These are phyloP conservation scores for Neostapfia colusana DNA, from an alignment of 176 grass and related monocot species.

Conservation along the genomic window DNA sequence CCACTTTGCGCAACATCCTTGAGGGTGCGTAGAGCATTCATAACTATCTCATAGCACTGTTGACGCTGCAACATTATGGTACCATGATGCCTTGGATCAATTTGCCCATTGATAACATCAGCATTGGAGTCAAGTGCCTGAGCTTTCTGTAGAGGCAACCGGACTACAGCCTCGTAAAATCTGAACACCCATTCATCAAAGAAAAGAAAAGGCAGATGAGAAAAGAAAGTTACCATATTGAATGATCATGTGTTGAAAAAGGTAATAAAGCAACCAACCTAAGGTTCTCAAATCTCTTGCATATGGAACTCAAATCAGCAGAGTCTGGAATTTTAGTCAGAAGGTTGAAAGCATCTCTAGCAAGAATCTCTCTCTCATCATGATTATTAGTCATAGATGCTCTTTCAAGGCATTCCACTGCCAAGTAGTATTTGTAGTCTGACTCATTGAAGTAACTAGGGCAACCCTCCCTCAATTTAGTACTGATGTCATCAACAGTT, in stretches of 20 bases:
- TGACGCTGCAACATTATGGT: conserved; percentile 53
- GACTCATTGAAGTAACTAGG: conserved; percentile 98
- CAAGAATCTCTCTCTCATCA: conserved; percentile 73
- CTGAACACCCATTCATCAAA: conserved; percentile 40
- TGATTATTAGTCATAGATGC: conserved; percentile 60
- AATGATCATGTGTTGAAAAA: conserved; percentile 29
- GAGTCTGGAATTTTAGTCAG: conserved; percentile 82
- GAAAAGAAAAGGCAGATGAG: conserved; percentile 27
- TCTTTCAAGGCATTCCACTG: conserved; percentile 92
- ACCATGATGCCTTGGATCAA: conserved; percentile 57
- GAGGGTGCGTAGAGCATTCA: conserved; percentile 70
- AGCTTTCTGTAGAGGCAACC: conserved; percentile 84
- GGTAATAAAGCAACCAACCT: conserved; percentile 48
- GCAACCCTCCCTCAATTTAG: conserved; percentile 82
- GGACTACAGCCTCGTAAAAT: conserved; percentile 92
- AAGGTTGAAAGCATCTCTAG: conserved; percentile 88
- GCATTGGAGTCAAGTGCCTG: conserved; percentile 74
- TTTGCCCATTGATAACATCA: conserved; percentile 54
- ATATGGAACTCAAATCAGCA: conserved; percentile 80
- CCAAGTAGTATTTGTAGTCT: conserved; percentile 88
- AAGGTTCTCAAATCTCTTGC: conserved; percentile 96
- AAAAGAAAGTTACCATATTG: conserved; percentile 1
- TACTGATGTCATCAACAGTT: conserved; percentile 87
- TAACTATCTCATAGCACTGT: conserved; percentile 89
- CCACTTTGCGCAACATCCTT: conserved; percentile 59